Conservation (phyloP, 1,284 basidiomycete genomes). For the Bjerkandera adusta region DNA sequence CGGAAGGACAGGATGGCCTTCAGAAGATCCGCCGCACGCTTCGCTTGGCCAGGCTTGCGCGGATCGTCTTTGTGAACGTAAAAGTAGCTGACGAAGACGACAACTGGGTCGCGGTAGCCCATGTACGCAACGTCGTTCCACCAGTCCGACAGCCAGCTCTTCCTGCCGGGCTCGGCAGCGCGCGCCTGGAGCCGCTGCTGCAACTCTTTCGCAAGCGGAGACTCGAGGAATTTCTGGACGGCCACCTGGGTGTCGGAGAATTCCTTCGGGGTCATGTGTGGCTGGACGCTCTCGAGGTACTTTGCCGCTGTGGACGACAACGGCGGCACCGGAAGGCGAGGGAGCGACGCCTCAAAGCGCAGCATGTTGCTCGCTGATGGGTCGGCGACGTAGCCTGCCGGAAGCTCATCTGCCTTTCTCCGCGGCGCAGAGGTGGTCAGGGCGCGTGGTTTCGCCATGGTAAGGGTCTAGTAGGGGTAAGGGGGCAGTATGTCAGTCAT, state of each 20-base stretch:
- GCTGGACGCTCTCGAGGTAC: slow-evolving; percentile 83
- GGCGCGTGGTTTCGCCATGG: slow-evolving; percentile 34
- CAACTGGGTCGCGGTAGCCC: slow-evolving; percentile 86
- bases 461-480: slow-evolving; percentile 1
- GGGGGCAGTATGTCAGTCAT: not conserved
- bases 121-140: slow-evolving; percentile 95
- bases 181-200: slow-evolving; percentile 80
- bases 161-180: slow-evolving; percentile 55
- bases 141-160: slow-evolving; percentile 95
- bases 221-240: slow-evolving; percentile 72
- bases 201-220: slow-evolving; percentile 71
- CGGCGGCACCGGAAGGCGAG: slow-evolving; percentile 81
- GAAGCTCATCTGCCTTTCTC: slow-evolving; percentile 29
- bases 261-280: slow-evolving; percentile 66
- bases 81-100: slow-evolving; percentile 95
- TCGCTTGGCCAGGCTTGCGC: slow-evolving; percentile 52
- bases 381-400: slow-evolving; percentile 44
- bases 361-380: slow-evolving; percentile 68
- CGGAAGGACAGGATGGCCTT: slow-evolving; percentile 86
- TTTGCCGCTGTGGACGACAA: slow-evolving; percentile 80
- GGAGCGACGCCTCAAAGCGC: slow-evolving; percentile 77
- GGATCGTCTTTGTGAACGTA: slow-evolving; percentile 84
- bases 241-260: slow-evolving; percentile 57
- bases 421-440: slow-evolving; percentile 33
- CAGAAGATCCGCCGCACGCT: slow-evolving; percentile 77